These are phyloP conservation scores for Rehmannia glutinosa DNA, from an alignment of 257 asterid species.

Conservation along the genomic window DNA sequence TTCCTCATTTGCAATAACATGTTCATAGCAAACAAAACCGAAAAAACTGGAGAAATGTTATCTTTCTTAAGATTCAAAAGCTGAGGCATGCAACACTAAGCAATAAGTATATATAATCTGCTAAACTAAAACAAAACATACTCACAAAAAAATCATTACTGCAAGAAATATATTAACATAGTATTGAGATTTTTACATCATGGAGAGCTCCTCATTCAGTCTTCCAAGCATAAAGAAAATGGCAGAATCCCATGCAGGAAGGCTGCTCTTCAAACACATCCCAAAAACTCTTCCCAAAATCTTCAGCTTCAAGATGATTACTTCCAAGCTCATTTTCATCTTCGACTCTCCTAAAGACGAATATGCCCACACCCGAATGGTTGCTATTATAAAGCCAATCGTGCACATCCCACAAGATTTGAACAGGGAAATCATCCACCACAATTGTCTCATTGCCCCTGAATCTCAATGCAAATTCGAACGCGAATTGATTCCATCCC, in stretches of 20 bases:
- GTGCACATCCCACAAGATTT: slow-evolving; percentile 84
- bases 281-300: background rate
- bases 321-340: slow-evolving; percentile 19
- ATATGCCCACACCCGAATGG: slow-evolving; percentile 52
- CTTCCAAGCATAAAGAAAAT: slow-evolving; percentile 78
- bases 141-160: too few species aligned
- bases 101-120: too few species aligned
- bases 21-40: too few species aligned
- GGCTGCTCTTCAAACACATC: slow-evolving; percentile 20
- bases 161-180: too few species aligned
- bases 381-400: slow-evolving; percentile 60
- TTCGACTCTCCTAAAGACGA: slow-evolving; percentile 52
- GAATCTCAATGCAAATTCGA: slow-evolving; percentile 77
- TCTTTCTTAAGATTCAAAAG: too few species aligned
- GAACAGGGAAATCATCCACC: slow-evolving; percentile 57
- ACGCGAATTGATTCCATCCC: slow-evolving; percentile 58
- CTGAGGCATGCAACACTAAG: too few species aligned
- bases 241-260: slow-evolving; percentile 48
- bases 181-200: background rate
- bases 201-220: slow-evolving; percentile 27
- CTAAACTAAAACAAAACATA: too few species aligned
- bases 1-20: too few species aligned
- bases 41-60: too few species aligned
- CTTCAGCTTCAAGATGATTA: slow-evolving; percentile 7
- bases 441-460: slow-evolving; percentile 71